A percentile compares a stretch with the other conserved stretches of the same genome.
These are phyloP conservation scores for Aspergillus fischeri DNA, from an alignment of 2,329 filamentous ascomycete genomes.

Conservation along the genomic window DNA sequence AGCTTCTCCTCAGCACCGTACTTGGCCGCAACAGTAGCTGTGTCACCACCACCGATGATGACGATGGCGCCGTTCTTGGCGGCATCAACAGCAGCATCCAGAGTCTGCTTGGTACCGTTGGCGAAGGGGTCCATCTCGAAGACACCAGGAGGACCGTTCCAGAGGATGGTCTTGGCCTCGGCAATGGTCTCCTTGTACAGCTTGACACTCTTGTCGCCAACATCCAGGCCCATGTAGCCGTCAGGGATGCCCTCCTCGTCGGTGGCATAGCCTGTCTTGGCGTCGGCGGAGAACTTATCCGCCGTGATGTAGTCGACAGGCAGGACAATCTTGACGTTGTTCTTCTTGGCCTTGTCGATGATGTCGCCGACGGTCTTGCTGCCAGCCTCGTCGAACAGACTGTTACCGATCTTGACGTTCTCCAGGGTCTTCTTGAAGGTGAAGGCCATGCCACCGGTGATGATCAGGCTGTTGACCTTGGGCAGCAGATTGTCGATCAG, in stretches of 20 bases:
- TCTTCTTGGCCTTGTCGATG: constrained; percentile 92
- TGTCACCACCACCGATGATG: constrained; percentile 98
- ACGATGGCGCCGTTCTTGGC: constrained; percentile 85
- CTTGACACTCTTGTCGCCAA: constrained; percentile 81
- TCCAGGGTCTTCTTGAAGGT: constrained; percentile 99
- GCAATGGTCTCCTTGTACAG: constrained; percentile 84
- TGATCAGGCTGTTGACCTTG: constrained; percentile 95
- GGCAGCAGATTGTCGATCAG: constrained; percentile 97
- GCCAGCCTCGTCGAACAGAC: constrained; percentile 88
- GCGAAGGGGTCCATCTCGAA: constrained; percentile 97
- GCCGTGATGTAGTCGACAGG: constrained; percentile 94
- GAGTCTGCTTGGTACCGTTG: constrained; percentile 82
- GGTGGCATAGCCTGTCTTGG: constrained; percentile 73
- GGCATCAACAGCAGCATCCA: constrained; percentile 81
- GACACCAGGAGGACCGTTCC: constrained; percentile 96
- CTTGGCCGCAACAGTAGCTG: constrained; percentile 95
- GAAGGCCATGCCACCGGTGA: constrained; percentile 98
- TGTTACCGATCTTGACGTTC: constrained; percentile 82
- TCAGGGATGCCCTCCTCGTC: constrained; percentile 89
- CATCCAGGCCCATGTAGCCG: constrained; percentile 97
- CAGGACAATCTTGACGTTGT: constrained; percentile 91
- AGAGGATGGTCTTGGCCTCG: constrained; percentile 92
- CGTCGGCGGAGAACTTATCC: constrained; percentile 88
- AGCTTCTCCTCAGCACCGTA: constrained; percentile 95
- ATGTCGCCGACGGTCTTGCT: constrained; percentile 85